Base-by-base conservation (phyloP, 2,329 filamentous ascomycete species). In the Phymatotrichopsis omnivora region DNA sequence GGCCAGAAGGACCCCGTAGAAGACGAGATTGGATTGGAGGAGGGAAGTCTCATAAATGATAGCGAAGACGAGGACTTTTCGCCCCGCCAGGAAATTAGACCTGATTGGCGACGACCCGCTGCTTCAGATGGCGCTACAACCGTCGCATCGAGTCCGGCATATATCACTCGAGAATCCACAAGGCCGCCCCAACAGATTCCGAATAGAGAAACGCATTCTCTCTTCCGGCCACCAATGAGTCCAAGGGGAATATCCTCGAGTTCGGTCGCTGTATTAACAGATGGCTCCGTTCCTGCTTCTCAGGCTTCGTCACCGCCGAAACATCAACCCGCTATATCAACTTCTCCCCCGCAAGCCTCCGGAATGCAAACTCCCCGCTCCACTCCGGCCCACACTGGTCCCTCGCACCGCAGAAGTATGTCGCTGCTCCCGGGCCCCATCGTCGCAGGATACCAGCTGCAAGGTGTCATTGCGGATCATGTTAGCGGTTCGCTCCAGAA, bases 1-100 rank as follows among this genome's bases (percentile, higher is more conserved):
- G 63, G 3, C 63, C 14, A 29, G 27, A 65, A 50, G 65, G 51
- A 63, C n/a, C 59, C 63, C 20, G 25, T 24, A 4, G 47, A 53
- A 3, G 43, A 53, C 3, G 47, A 51, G 4, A 39, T 36, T 7
- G 42, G 41, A 12, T 12, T 23, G 8, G 43, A 48, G 3, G 48
- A 40, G 5, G 51, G 28, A 6, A 34, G 32, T 22, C 19, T 17
- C 32, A 22, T 19, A 12, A 22, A n/a, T 4, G 30, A 32, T n/a
- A 17, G 30, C 14, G 31, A 45, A 19, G 54, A 59, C 2, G 42
- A 28, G 25, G 6, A 7, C 24, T 22, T 16, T 34, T 22, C 22
- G 32, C 27, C 35, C 14, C 20, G 19, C 22, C 12, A 38, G 20
- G 12, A 12, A n/a, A n/a, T n/a, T n/a, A n/a, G n/a, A n/a, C n/a